A percentile compares a stretch with the other conserved stretches of the same genome.
Evolutionary conservation across 306 rosid genomes (phyloP).

Genomic region (Psophocarpus tetragonolobus): DNA sequence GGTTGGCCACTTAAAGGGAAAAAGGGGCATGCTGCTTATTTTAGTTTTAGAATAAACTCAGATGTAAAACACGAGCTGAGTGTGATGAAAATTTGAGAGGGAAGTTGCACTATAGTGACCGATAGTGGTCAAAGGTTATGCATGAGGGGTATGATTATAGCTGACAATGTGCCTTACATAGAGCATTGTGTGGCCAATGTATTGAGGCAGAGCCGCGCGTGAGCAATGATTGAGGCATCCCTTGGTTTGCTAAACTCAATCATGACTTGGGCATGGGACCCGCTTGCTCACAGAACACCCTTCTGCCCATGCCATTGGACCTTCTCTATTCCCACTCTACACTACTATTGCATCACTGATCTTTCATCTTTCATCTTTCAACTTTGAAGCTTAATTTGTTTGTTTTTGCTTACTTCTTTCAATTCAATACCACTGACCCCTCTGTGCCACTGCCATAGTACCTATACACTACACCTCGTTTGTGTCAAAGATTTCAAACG

Average conservation of each 20-base stretch:
- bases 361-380: neutral
- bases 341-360: neutral
- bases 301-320: neutral
- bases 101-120: neutral
- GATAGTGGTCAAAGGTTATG: slow-evolving; percentile 53
- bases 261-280: slow-evolving; percentile 2
- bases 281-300: neutral
- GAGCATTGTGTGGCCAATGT: slow-evolving; percentile 59
- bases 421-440: slow-evolving; percentile 5
- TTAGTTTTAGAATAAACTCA: neutral
- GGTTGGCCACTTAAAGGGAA: neutral
- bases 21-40: neutral
- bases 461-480: slow-evolving; percentile 43
- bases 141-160: slow-evolving; percentile 42
- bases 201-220: slow-evolving; percentile 59
- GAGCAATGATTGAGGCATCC: slow-evolving; percentile 64
- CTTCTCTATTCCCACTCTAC: slow-evolving; percentile 6
- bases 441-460: neutral
- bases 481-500: slow-evolving; percentile 19
- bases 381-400: slow-evolving; percentile 47
- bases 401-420: slow-evolving; percentile 28
- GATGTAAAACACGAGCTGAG: neutral
- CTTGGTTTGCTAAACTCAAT: slow-evolving; percentile 53
- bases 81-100: neutral
- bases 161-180: slow-evolving; percentile 33